Base-by-base conservation (phyloP, 2,329 filamentous ascomycete species). In the Fusarium denticulatum region DNA sequence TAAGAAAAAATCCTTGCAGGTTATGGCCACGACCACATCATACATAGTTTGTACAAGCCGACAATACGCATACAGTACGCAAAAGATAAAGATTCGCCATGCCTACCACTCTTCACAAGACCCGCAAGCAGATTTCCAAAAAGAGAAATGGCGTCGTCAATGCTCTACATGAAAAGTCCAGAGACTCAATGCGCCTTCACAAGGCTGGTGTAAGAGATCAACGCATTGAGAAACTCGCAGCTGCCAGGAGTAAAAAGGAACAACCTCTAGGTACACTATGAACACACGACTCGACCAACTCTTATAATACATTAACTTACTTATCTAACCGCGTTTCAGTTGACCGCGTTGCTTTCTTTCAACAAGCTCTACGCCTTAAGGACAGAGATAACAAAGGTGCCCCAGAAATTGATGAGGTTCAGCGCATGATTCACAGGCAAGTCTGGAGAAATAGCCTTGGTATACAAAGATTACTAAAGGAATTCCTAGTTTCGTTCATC, bases 121-220 rank as follows among this genome's bases (percentile, higher is more conserved):
- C 96, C 26, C 90, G 93, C 72, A 98, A 98, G 85, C 91, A 94
- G 73, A 96, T 98, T 73, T 86, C 91, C 39, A 97, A 97, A 86
- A 98, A 98, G 88, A 91, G 93, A 75, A 90, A 91, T 73, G 90
- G 91, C 26, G 90, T 91, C 43, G 88, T 94, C 52, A 91, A 92
- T 36, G 88, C 92, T 18, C 87, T 98, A 28, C 96, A 98, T 80
- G 93, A 95, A 82, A 94, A 94, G 81, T 97, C 95, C 69, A 89
- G 96, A 75, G 94, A 98, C 85, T 93, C 95, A 7, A 90, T 92
- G 79, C 90, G 94, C 58, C 86, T 98, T 72, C 92, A 94, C 81
- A 89, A 91, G 77, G 96, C 96, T 26, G 89, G 90, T 70, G 88
- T 92, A 72, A 89, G 96, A 82, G 95, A 98, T 79, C 92, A 96